Evolutionary conservation across 331 rosid species (phyloP).

Genomic region (Erythrophleum ivorense): DNA sequence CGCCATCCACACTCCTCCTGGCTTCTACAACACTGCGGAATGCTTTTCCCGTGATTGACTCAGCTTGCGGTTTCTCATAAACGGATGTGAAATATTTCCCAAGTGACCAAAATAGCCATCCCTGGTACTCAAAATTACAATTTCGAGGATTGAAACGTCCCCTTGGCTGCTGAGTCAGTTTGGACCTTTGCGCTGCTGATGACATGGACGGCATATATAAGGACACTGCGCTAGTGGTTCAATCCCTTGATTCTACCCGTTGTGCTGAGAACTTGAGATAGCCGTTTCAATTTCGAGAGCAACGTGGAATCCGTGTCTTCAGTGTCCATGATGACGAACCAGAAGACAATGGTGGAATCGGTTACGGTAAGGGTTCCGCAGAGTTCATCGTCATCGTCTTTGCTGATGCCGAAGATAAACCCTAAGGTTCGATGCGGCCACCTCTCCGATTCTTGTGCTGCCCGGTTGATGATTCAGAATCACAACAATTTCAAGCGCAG

Average conservation of each 20-base stretch:
- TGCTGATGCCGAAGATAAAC: not conserved
- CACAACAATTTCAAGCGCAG: constrained; percentile 48
- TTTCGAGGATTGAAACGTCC: fast-evolving
- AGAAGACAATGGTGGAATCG: constrained; percentile 31
- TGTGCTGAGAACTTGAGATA: constrained; percentile 31
- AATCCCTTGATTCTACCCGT: constrained; percentile 42
- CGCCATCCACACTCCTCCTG: not conserved
- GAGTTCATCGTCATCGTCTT: constrained; percentile 24
- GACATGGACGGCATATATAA: not conserved
- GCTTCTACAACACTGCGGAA: not conserved
- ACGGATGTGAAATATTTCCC: not conserved
- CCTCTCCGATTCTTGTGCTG: constrained; percentile 27
- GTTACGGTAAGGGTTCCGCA: constrained; percentile 28
- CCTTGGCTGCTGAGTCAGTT: not conserved
- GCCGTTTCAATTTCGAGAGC: constrained; percentile 8
- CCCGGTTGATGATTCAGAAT: constrained; percentile 33
- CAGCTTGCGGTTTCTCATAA: not conserved
- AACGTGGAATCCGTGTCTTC: constrained; percentile 56
- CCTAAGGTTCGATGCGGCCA: not conserved
- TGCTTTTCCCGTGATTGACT: not conserved
- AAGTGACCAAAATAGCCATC: not conserved
- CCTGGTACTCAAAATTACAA: not conserved
- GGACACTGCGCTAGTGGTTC: not conserved
- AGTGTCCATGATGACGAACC: not conserved
- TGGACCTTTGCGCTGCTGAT: not conserved